Evolutionary conservation across 2,329 filamentous ascomycete species (phyloP).

Genomic region (Curvularia spicifera): DNA sequence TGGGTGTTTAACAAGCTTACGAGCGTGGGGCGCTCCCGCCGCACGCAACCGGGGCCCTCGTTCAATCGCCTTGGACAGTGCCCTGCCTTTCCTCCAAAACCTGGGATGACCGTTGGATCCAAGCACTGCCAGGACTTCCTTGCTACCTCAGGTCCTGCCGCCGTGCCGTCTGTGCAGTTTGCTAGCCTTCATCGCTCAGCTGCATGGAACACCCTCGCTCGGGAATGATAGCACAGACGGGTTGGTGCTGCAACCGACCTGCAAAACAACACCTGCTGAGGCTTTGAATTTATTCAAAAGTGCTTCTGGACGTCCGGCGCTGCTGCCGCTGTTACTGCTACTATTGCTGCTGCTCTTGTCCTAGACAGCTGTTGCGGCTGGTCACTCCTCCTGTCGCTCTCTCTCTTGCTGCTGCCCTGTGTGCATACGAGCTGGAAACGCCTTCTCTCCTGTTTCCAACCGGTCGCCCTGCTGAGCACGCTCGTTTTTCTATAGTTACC

Average conservation of each 20-base stretch:
- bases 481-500: slow-evolving; percentile 33
- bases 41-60: slow-evolving; percentile 38
- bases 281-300: slow-evolving; percentile 20
- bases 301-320: slow-evolving; percentile 33
- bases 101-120: slow-evolving; percentile 44
- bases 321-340: slow-evolving; percentile 24
- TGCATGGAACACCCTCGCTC: slow-evolving; percentile 41
- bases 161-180: slow-evolving; percentile 35
- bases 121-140: slow-evolving; percentile 36
- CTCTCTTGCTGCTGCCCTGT: slow-evolving; percentile 26
- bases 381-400: slow-evolving; percentile 21
- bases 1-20: slow-evolving; percentile 31
- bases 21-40: slow-evolving; percentile 29
- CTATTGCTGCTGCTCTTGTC: slow-evolving; percentile 22
- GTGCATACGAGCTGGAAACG: slow-evolving; percentile 32
- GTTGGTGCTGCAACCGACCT: slow-evolving; percentile 34
- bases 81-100: slow-evolving; percentile 36
- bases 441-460: slow-evolving; percentile 25
- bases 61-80: slow-evolving; percentile 33
- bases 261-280: slow-evolving; percentile 31
- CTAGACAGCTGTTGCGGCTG: slow-evolving; percentile 26
- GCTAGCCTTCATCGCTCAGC: slow-evolving; percentile 24
- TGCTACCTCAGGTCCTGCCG: slow-evolving; percentile 37
- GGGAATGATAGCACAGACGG: slow-evolving; percentile 39
- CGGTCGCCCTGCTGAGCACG: slow-evolving; percentile 32